Evolutionary conservation across 202 grass and related monocot genomes (phyloP).

Genomic region (Bolboschoenoplectus hybrid): DNA sequence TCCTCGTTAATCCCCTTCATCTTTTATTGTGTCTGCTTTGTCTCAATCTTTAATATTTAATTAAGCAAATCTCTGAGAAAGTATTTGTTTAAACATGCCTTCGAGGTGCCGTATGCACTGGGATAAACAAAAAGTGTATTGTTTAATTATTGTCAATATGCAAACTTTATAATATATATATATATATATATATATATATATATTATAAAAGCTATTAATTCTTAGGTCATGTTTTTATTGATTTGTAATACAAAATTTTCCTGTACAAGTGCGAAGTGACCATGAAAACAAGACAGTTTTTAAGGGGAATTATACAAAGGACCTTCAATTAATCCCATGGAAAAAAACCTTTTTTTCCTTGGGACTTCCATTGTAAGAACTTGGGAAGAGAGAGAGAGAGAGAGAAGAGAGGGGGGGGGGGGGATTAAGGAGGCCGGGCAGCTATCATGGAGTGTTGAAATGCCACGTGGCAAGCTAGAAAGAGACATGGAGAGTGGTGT

Average conservation of each 20-base stretch:
- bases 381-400: neutral
- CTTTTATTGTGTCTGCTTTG: conserved; percentile 35
- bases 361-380: neutral
- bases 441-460: neutral
- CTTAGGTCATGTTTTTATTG: neutral
- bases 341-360: neutral
- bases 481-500: conserved; percentile 26
- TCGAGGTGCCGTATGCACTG: neutral
- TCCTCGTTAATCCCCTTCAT: conserved; percentile 35
- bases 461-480: conserved; percentile 44
- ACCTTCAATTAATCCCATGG: conserved; percentile 21
- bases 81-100: conserved; percentile 17
- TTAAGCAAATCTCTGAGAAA: conserved; percentile 8
- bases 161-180: no score
- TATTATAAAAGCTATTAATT: neutral
- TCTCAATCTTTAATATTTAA: conserved; percentile 36
- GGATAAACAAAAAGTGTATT: neutral
- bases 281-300: conserved; percentile 30
- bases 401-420: no score
- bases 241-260: neutral
- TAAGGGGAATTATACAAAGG: conserved; percentile 24
- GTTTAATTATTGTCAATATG: neutral
- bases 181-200: no score
- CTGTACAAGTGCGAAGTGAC: neutral
- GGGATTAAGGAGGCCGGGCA: neutral